Evolutionary conservation across 2,329 filamentous ascomycete genomes (phyloP), one percentile per base, ranked within the genome.

Genomic region (Aureobasidium lini): DNA sequence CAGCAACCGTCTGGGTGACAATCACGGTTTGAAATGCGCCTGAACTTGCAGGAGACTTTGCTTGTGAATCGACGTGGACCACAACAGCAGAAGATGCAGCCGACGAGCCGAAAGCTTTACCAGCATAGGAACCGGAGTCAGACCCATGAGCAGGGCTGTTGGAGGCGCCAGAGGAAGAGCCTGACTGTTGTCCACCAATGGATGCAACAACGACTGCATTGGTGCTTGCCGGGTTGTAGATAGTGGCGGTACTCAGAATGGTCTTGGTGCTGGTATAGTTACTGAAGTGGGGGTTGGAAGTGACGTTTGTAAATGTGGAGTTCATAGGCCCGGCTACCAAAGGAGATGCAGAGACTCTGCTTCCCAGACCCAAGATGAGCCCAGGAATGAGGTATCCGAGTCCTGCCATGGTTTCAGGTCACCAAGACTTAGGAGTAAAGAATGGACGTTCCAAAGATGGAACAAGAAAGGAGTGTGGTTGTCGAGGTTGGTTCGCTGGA

Each of bases 361-460:
- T 32, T 28, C 36, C 40, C 28, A 56, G 40, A 43, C 37, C 29
- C 36, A 56, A 23, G 5, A 43, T 6, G 29, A 56, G 52, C 15
- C 52, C 39, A 6, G 37, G 37, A 32, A 56, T 34, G 23, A 44
- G 23, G 39, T 56, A 44, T 56, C 28, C 15, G 13, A 44, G 18
- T 39, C 37, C 52, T 43, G 40, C 39, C 52, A 44, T 56, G 37
- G 52, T n/a, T 49, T 18, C 4, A 7, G 15, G 18, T 36, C 15
- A 53, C 15, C 37, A 39, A 40, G 23, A 53, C 9, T 10, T 16
- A 42, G 16, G 34, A 32, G 10, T 8, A 56, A 44, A 16, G 52
- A 56, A 56, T 56, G 52, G 52, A 56, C 52, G 52, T 37, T n/a
- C 52, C 52, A 56, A 44, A 36, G 28, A 32, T 43, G 34, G 49